Conservation (phyloP, 1,139 yeast species). For the Blastobotrys aristatus region DNA sequence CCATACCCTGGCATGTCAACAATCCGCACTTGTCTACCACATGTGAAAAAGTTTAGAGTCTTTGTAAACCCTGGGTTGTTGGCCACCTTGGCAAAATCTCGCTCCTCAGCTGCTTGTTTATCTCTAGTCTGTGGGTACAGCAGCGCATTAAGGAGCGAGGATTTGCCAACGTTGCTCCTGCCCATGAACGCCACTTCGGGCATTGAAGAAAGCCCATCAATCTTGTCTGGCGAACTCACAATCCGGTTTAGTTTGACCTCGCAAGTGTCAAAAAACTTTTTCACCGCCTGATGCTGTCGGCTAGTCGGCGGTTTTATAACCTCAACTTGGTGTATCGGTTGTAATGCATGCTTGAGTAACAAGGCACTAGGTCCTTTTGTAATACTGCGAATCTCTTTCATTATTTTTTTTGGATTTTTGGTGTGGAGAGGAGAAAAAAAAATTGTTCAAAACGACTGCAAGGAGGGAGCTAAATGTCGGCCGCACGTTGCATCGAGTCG, state of each 20-base stretch:
- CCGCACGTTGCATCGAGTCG: neutral
- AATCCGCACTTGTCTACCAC: conserved; percentile 57
- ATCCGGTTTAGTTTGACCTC: conserved; percentile 13
- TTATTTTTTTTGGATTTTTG: conserved; percentile 2
- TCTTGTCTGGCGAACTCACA: conserved; percentile 12
- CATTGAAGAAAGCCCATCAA: conserved; percentile 14
- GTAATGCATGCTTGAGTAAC: conserved; percentile 6
- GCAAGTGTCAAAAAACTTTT: conserved; percentile 14
- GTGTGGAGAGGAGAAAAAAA: neutral
- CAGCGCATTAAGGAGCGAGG: conserved; percentile 58
- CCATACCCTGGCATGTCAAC: conserved; percentile 93
- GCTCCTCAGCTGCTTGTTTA: conserved; percentile 35
- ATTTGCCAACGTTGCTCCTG: conserved; percentile 80
- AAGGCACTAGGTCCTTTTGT: conserved; percentile 13
- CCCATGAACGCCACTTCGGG: conserved; percentile 78
- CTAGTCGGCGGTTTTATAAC: conserved; percentile 3
- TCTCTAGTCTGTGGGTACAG: conserved; percentile 30
- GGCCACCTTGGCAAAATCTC: conserved; percentile 50
- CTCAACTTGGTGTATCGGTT: conserved; percentile 2
- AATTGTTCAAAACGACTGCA: neutral
- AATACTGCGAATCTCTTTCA: conserved; percentile 12
- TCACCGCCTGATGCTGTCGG: conserved; percentile 12
- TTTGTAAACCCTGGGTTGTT: conserved; percentile 70
- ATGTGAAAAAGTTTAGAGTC: conserved; percentile 65
- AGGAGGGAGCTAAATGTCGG: neutral